A percentile compares a stretch with the other conserved stretches of the same genome.
Conservation (phyloP, 495 filamentous ascomycete species). For the Neurospora sp. region DNA sequence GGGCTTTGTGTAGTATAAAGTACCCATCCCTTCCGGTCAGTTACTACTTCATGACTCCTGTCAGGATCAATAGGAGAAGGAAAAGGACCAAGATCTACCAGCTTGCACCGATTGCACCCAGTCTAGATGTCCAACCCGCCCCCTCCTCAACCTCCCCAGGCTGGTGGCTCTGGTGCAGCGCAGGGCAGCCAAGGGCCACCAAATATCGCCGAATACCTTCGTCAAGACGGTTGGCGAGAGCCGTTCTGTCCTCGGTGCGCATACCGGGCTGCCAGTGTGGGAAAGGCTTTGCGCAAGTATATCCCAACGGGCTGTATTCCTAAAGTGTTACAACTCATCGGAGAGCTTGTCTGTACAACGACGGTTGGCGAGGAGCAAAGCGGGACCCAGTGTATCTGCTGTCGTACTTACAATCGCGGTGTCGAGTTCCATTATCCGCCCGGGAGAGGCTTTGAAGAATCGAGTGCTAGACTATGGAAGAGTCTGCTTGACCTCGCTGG, state of each 20-base stretch:
- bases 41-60: neutral
- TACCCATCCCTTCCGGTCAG: neutral
- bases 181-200: neutral
- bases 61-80: neutral
- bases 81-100: neutral
- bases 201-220: neutral
- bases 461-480: neutral
- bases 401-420: neutral
- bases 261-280: neutral
- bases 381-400: neutral
- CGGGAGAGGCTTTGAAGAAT: neutral
- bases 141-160: neutral
- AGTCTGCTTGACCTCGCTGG: neutral
- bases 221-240: neutral
- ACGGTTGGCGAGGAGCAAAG: neutral
- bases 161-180: neutral
- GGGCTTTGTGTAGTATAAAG: neutral
- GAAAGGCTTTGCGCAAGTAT: neutral
- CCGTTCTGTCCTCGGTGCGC: neutral
- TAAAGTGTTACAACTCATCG: neutral
- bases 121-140: neutral
- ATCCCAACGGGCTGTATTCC: neutral
- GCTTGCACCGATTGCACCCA: neutral
- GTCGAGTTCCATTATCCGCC: neutral
- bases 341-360: neutral